Conservation (phyloP, 2,329 filamentous ascomycete species). For the Penicillium sp. region DNA sequence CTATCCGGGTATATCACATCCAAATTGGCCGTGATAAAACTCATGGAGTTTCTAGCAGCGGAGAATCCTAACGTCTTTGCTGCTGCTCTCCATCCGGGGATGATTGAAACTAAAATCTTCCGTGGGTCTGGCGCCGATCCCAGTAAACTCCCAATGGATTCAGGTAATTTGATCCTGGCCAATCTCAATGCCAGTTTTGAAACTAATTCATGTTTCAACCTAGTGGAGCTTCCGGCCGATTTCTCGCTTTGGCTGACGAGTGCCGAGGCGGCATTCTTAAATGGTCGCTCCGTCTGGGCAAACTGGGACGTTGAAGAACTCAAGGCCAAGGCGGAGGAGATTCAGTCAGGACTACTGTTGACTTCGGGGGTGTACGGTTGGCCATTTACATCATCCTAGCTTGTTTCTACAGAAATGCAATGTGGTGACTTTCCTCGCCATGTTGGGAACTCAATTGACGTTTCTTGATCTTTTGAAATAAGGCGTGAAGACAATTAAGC, state of each 20-base stretch:
- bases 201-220: neutral
- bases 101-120: conserved; percentile 33
- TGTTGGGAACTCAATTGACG: neutral
- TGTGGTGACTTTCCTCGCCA: neutral
- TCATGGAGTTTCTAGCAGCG: conserved; percentile 48
- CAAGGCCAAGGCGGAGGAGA: conserved; percentile 27
- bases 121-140: conserved; percentile 21
- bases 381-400: conserved; percentile 4
- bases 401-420: neutral
- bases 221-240: conserved; percentile 31
- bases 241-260: conserved; percentile 46
- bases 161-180: conserved; percentile 13
- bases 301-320: conserved; percentile 52
- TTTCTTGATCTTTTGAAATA: neutral
- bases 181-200: neutral
- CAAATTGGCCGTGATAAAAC: conserved; percentile 48
- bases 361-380: conserved; percentile 4
- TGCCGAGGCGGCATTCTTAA: conserved; percentile 45
- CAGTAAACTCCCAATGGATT: conserved; percentile 24
- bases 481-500: neutral
- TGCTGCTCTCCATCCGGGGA: conserved; percentile 51
- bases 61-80: conserved; percentile 49
- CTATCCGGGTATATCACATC: conserved; percentile 45
- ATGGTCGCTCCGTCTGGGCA: conserved; percentile 43
- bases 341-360: conserved; percentile 8